Base-by-base conservation (phyloP, 495 filamentous ascomycete species). In the Oleoguttula mirabilis region DNA sequence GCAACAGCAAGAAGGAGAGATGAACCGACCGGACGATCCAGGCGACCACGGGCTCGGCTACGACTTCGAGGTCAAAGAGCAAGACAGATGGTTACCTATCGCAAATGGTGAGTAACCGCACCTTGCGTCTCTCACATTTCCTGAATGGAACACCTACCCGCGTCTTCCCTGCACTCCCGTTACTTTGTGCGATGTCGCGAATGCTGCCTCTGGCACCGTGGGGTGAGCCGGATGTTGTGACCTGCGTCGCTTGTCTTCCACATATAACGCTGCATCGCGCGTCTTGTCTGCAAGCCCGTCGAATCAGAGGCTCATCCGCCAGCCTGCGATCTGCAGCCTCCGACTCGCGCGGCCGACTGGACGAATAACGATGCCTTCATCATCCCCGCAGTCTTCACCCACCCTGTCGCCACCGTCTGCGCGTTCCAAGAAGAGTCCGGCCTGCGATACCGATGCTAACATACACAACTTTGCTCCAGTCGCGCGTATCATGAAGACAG, bases 11-110 rank as follows among this genome's bases (percentile, higher is more conserved):
- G 44, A 28, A 19, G 16, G 12, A 16, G 43, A 46, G 4, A 79
- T 82, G 76, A 76, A 80, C 59, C 73, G 75, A 62, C 74, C 73
- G 52, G 71, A 76, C 64, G 77, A 79, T 58, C 54, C 65, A 58
- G 71, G 73, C 58, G 67, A 64, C 59, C 73, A 77, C 50, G 71
- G 68, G 56, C 66, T 71, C 61, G 72, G 73, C 70, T 87, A 81
- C 71, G 90, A 96, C 68, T 94, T 96, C 64, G 90, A 98, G 68
- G 92, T 98, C 65, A 98, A 98, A 71, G 90, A 98, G 66, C 90
- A 98, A 66, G 90, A 98, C 68, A 72, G 90, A 72, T 98, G 90
- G 90, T 79, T 98, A 65, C 90, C 90, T 66, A 98, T 98, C 77
- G 90, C 90, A 69, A 98, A 98, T 88, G 90, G 90, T 98, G 77